Evolutionary conservation across 2,329 filamentous ascomycete species (phyloP), one percentile per base, ranked within the genome.

Genomic region (Epichloe sp.): DNA sequence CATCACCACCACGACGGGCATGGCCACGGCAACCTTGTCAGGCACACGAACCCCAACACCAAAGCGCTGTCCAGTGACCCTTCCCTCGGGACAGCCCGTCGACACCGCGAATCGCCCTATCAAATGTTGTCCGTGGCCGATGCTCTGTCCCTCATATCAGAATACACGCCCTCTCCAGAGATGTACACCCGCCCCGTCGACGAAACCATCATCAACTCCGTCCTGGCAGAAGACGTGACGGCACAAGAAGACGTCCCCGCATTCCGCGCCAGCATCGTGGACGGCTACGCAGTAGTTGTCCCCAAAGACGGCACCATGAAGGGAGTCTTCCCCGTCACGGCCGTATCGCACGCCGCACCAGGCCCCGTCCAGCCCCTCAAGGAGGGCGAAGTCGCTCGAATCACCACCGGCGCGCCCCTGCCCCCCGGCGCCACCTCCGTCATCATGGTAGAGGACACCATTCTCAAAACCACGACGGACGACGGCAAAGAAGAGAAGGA

Each of bases 181-280:
- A 63, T 80, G 1, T 64, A 80, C 34, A 78, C 72, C 46, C 69
- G 73, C 2, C 75, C 79, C 6, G 84, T 95, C 4, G 71, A 85
- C 53, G 73, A 76, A 36, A 68, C 69, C 2, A 71, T 97, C 0
- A 78, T 91, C 1, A 88, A 88, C 7, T 80, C 78, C 8, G 83
- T 97, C 0, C 72, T 98, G 2, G 89, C 91, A 0, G 82, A 89
- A 62, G 85, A 95, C 57, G 83, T 98, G 23, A 78, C 74, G 40
- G 88, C 93, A 0, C 70, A 70, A 4, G 91, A 96, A 63, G 80
- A 85, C 7, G 93, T 98, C 0, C 93, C 93, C 0, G 93, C 91
- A 0, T 98, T 95, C 68, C 77, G 89, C 53, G 93, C 93, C 17
- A 97, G 91, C 63, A 97, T 96, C 41, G 93, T 98, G 0, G 93